Percentiles rank a stretch among this genome's conserved stretches.
These are phyloP conservation scores for Phytophthora vignae DNA, from an alignment of 352 stramenopile genomes.

Conservation along the genomic window DNA sequence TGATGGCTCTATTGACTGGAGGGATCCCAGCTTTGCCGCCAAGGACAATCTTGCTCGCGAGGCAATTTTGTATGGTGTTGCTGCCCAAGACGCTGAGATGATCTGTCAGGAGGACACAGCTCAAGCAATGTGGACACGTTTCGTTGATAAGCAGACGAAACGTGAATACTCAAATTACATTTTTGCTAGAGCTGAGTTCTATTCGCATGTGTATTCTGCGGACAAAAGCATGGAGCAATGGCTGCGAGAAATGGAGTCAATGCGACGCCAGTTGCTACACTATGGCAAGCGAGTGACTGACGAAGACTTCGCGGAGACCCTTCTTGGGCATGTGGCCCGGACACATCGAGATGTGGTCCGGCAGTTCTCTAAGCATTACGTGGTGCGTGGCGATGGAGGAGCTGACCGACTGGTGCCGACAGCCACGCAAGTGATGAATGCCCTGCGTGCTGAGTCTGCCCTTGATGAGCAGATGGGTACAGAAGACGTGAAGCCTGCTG, in stretches of 20 bases:
- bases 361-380: background rate
- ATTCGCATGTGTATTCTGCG: background rate
- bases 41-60: background rate
- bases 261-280: background rate
- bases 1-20: too few species aligned
- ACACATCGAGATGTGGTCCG: background rate
- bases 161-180: background rate
- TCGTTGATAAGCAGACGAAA: background rate
- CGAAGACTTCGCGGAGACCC: background rate
- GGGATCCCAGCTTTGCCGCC: too few species aligned
- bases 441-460: background rate
- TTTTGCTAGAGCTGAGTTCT: background rate
- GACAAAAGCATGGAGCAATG: background rate
- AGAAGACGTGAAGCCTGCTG: background rate
- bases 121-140: background rate
- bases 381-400: background rate
- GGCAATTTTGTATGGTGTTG: background rate
- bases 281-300: background rate
- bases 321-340: background rate
- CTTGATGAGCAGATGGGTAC: background rate
- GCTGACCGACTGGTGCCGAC: background rate
- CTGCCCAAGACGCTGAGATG: background rate
- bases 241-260: background rate
- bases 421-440: background rate
- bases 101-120: background rate